Conservation (phyloP, 2,329 filamentous ascomycete species). For the Apiospora koreana region DNA sequence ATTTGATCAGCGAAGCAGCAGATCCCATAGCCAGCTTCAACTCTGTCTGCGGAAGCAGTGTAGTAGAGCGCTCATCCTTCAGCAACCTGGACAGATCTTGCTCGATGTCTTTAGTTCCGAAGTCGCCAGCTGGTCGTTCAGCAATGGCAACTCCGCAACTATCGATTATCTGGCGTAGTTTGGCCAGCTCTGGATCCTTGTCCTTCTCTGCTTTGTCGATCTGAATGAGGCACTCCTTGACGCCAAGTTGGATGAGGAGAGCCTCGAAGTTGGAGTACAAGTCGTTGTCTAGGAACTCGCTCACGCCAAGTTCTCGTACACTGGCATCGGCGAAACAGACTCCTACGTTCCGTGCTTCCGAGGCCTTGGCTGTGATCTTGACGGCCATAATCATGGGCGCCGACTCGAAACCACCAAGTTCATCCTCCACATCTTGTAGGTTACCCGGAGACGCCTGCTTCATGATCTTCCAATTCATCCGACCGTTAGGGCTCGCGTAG, state of each 20-base stretch:
- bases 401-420: slow-evolving; percentile 82
- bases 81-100: slow-evolving; percentile 87
- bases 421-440: slow-evolving; percentile 94
- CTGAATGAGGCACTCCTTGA: slow-evolving; percentile 90
- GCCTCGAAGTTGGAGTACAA: slow-evolving; percentile 98
- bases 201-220: slow-evolving; percentile 76
- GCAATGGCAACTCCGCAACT: slow-evolving; percentile 90
- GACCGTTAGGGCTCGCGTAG: slow-evolving; percentile 72
- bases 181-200: slow-evolving; percentile 85
- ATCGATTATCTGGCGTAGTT: slow-evolving; percentile 85
- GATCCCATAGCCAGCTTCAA: slow-evolving; percentile 96
- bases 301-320: slow-evolving; percentile 91
- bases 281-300: slow-evolving; percentile 98
- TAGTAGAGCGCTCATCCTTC: slow-evolving; percentile 79
- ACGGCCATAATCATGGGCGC: slow-evolving; percentile 95
- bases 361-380: slow-evolving; percentile 86
- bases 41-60: slow-evolving; percentile 83
- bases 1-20: slow-evolving; percentile 90
- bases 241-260: slow-evolving; percentile 91
- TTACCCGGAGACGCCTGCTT: slow-evolving; percentile 97
- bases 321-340: slow-evolving; percentile 98
- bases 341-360: slow-evolving; percentile 82
- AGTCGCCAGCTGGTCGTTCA: slow-evolving; percentile 75
- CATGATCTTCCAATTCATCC: slow-evolving; percentile 87
- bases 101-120: slow-evolving; percentile 88